Conservation (phyloP, 768 basidiomycete genomes). For the Russula foetens region DNA sequence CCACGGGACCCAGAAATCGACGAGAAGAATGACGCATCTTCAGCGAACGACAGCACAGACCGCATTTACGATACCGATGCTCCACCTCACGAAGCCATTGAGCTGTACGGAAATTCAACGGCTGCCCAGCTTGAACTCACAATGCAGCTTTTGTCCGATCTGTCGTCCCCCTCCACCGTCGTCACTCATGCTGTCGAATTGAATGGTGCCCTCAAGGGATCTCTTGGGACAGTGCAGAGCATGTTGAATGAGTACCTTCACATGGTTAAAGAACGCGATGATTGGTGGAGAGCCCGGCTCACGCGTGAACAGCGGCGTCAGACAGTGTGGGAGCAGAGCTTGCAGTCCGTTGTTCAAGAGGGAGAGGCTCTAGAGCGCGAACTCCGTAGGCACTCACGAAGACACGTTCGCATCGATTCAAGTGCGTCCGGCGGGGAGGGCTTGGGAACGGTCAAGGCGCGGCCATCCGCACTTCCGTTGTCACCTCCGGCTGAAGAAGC, state of each 20-base stretch:
- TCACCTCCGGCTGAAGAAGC: constrained; percentile 13
- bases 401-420: constrained; percentile 41
- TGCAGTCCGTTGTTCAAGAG: constrained; percentile 78
- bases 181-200: constrained; percentile 28
- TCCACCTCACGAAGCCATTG: constrained; percentile 56
- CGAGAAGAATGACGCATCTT: constrained; percentile 37
- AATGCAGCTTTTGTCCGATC: constrained; percentile 48
- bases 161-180: constrained; percentile 29
- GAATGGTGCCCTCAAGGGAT: constrained; percentile 51
- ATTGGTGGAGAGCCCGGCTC: constrained; percentile 63
- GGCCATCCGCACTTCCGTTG: constrained; percentile 16
- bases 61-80: constrained; percentile 23
- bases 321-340: constrained; percentile 82
- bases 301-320: constrained; percentile 56
- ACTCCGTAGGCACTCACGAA: constrained; percentile 51
- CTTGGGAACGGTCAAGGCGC: constrained; percentile 17
- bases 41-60: constrained; percentile 33
- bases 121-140: constrained; percentile 76
- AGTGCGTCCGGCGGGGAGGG: constrained; percentile 23
- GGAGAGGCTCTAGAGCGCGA: constrained; percentile 80
- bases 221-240: constrained; percentile 45
- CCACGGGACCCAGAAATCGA: neutral
- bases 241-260: constrained; percentile 59
- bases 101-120: constrained; percentile 60
- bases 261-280: constrained; percentile 72